Evolutionary conservation across 1,284 basidiomycete species (phyloP), one percentile per base, ranked within the genome.

Genomic region (Coriolopsis trogii): DNA sequence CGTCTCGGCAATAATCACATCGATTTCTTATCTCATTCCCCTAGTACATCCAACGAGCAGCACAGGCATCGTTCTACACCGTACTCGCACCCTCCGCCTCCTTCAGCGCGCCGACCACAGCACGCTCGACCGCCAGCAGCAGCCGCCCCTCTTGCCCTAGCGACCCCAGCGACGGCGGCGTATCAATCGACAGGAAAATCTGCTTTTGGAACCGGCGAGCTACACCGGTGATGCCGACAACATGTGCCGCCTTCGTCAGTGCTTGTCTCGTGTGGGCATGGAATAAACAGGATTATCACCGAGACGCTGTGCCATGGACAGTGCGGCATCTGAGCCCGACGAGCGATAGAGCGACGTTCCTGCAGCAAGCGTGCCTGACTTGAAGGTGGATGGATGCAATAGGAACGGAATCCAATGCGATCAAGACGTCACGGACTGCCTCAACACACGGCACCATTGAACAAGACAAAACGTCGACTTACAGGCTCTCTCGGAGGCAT

Each of bases 271-370:
- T 30, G 46, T 49, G 51, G 21, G 31, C 9, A 23, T 39, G 29
- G 21, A 26, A 46, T 18, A 54, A 45, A 29, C 24, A 43, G 53
- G 38, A 44, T 43, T 70, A 78, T 75, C 73, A 92, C 91, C 89
- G 64, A 93, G 75, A 59, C 91, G 80, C 70, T 85, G 85, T 41
- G 89, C 82, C 84, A 93, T 90, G 34, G 84, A 73, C 51, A 85
- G 70, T 36, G 89, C 82, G 24, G 80, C 72, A 65, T 91, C 90
- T 29, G 82, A 81, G 43, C 75, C 73, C 23, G 80, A 76, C 24
- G 84, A 76, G 48, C 87, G 80, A 71, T 84, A 89, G 47, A 93
- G 69, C 39, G 82, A 75, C 24, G 87, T 90, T 38, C 80, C 85
- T 42, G 83, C 74, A 28, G 77, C 75, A 25, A 65, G 71, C 33